A percentile compares a stretch with the other conserved stretches of the same genome.
Conservation (phyloP, 305 asterid genomes). For the Stenogyne calaminthoides region DNA sequence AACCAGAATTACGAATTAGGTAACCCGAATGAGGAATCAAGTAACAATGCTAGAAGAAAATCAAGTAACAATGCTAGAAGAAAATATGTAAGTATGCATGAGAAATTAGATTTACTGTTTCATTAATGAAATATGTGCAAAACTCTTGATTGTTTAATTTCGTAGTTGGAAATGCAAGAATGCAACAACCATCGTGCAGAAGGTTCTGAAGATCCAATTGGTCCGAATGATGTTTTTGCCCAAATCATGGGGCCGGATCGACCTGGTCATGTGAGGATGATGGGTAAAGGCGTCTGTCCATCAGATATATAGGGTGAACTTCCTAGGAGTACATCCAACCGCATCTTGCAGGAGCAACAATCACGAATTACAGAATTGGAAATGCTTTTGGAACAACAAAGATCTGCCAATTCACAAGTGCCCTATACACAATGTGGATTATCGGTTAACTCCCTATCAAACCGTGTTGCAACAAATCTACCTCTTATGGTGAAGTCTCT, state of each 20-base stretch:
- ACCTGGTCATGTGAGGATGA: background rate
- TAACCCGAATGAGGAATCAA: background rate
- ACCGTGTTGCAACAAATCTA: background rate
- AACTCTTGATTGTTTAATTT: background rate
- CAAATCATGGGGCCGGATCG: too few relatives aligned
- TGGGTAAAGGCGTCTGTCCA: background rate
- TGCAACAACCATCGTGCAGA: background rate
- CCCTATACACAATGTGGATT: too few relatives aligned
- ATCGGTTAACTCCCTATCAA: background rate
- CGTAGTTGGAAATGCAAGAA: conserved; percentile 7
- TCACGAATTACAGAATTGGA: background rate
- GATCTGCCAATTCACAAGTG: background rate
- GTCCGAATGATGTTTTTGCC: background rate
- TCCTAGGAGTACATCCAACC: background rate
- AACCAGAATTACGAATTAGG: background rate
- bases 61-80: too few relatives aligned
- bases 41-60: too few relatives aligned
- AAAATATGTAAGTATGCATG: background rate
- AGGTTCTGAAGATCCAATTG: background rate
- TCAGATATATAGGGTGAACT: conserved; percentile 1
- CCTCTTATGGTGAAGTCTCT: background rate
- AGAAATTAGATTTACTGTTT: background rate
- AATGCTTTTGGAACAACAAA: background rate
- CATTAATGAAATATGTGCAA: too few relatives aligned
- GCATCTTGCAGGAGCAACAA: background rate